phyloP scores from a whole-genome alignment of 1,139 yeast species.

The Hanseniaspora sp. region DNA sequence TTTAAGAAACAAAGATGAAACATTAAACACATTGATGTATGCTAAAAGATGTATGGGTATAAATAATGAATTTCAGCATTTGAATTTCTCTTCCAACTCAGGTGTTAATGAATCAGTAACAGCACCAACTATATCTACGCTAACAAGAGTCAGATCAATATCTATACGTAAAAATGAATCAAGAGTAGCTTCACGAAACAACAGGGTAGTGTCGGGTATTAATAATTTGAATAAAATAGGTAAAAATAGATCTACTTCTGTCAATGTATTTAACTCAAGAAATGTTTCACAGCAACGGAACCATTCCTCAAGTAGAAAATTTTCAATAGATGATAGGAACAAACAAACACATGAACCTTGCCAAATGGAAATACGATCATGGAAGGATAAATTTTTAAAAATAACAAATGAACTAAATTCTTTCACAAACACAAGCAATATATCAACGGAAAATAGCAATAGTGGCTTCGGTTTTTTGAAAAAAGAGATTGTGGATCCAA shows the following conservation, averaged over 20 bases:
- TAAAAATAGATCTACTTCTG: not conserved
- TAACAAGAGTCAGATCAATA: conserved; percentile 9
- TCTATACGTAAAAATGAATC: conserved; percentile 2
- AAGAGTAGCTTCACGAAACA: not conserved
- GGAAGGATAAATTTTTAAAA: conserved; percentile 12
- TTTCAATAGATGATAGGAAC: not conserved
- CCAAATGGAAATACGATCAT: not conserved
- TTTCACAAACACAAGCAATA: not conserved
- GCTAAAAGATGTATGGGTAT: conserved; percentile 88
- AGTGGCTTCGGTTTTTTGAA: conserved; percentile 4
- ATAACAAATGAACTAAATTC: conserved; percentile 11
- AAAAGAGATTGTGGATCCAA: conserved; percentile 3
- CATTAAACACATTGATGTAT: conserved; percentile 76
- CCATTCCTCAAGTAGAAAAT: not conserved
- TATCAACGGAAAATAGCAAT: not conserved
- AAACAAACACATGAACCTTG: not conserved
- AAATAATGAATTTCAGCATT: conserved; percentile 34
- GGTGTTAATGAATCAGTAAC: not conserved
- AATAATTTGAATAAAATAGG: not conserved
- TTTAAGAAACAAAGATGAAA: conserved; percentile 78
- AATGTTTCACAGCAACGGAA: not conserved
- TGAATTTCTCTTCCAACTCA: not conserved
- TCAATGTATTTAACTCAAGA: not conserved
- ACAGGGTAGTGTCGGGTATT: not conserved
- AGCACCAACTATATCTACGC: conserved; percentile 10